Evolutionary conservation across 2,329 filamentous ascomycete species (phyloP).

Genomic region (Scedosporium boydii): DNA sequence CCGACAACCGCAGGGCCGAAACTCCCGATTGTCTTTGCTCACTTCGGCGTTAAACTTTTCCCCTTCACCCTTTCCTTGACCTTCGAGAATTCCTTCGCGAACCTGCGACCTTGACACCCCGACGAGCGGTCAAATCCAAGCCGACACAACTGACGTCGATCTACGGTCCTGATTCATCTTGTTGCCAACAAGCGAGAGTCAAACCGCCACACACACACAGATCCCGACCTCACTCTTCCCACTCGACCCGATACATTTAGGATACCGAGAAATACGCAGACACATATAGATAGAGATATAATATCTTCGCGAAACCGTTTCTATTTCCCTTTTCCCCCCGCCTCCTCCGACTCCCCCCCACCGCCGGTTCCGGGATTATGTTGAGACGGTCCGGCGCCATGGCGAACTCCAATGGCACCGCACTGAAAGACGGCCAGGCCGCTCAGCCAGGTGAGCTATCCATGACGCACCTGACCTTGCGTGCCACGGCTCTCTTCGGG

Average conservation of each 20-base stretch:
- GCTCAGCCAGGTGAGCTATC: not conserved
- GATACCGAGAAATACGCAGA: not conserved
- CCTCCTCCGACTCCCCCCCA: not conserved
- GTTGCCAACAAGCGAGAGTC: no score
- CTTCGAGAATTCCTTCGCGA: no score
- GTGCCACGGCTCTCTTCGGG: not conserved
- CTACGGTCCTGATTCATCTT: no score
- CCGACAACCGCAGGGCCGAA: not conserved
- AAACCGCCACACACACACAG: no score
- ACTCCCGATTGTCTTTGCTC: not conserved
- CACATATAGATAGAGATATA: not conserved
- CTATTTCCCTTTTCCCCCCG: not conserved
- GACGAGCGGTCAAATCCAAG: no score
- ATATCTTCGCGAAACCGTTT: not conserved
- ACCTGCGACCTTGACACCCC: not conserved
- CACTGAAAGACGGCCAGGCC: not conserved
- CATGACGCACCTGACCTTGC: not conserved
- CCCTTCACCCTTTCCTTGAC: no score
- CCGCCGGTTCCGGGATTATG: not conserved
- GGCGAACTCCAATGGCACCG: not conserved
- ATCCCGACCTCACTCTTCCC: not conserved
- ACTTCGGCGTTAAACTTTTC: no score
- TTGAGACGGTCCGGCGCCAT: constrained; percentile 4
- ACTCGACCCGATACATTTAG: not conserved
- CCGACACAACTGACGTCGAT: no score